These are phyloP conservation scores for Immersiella caudata DNA, from an alignment of 495 filamentous ascomycete species.

Conservation along the genomic window DNA sequence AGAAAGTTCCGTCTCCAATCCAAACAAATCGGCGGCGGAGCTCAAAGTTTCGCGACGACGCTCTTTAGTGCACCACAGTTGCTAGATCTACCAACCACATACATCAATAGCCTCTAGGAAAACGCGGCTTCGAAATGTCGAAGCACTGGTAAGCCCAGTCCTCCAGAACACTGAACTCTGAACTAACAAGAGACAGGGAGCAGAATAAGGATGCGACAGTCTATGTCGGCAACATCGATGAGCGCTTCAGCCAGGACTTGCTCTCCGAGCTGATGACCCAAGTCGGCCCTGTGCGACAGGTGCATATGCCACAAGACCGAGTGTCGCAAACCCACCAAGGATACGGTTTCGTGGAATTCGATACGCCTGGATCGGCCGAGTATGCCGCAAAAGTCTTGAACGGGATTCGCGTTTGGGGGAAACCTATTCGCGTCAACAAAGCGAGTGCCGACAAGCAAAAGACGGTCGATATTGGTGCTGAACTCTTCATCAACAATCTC, in stretches of 20 bases:
- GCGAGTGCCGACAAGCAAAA: conserved; percentile 90
- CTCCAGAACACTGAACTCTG: neutral
- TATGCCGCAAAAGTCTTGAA: conserved; percentile 98
- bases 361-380: conserved; percentile 92
- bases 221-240: conserved; percentile 97
- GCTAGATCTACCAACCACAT: too few relatives aligned
- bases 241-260: conserved; percentile 85
- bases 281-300: conserved; percentile 93
- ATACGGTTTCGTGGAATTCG: conserved; percentile 98
- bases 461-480: conserved; percentile 91
- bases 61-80: neutral
- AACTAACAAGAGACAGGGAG: conserved; percentile 63
- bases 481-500: conserved; percentile 95
- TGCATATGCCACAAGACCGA: conserved; percentile 96
- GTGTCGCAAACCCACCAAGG: conserved; percentile 96
- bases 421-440: conserved; percentile 97
- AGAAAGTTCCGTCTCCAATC: neutral
- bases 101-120: neutral
- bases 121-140: conserved; percentile 27
- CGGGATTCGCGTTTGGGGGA: conserved; percentile 87
- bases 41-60: neutral
- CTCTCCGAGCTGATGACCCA: conserved; percentile 99
- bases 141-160: conserved; percentile 69
- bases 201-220: conserved; percentile 99
- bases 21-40: neutral